Evolutionary conservation across 352 stramenopile species (phyloP), one percentile per base, ranked within the genome.

Genomic region (Pythium volutum): DNA sequence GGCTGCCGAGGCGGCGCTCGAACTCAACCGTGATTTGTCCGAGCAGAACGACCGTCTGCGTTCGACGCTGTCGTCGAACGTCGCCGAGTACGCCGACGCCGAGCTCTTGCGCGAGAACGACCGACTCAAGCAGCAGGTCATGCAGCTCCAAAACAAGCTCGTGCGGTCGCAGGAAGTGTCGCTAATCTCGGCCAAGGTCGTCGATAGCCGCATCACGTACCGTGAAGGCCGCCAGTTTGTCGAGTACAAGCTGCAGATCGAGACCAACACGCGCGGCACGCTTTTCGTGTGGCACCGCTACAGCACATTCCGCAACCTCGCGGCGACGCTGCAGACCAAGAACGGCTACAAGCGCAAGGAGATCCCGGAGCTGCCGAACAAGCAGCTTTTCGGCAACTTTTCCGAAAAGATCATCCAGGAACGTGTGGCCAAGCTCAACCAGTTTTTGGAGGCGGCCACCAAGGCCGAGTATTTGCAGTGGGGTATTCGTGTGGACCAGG

Each of bases 201-300:
- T 78, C 1, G 71, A 78, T 53, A 78, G 64, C 25, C 71, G 71
- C 38, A 71, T 75, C 38, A 73, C 59, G 1, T 73, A 69, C 55
- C 63, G 61, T 26, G 71, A 73, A 57, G 71, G 67, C 27, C 67
- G 67, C 20, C 63, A 75, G 57, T 77, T 82, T 52, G 74, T 82
- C 51, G 71, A 82, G 71, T 82, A 78, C 74, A 76, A 78, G 57
- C 69, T 82, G 18, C 65, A 74, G 55, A 76, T 82, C 34, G 74
- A 82, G 46, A 79, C 71, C 26, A 71, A 67, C 52, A 74, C 66
- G 33, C 74, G 62, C 33, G 74, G 74, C 31, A 74, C 67, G 27
- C 57, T 82, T 22, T 82, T 61, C 36, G 74, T 75, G 42, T 82
- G 74, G 74, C 71, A 82, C 43, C 74, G 74, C 20, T 79, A 79